These are phyloP conservation scores for Phlebiopsis flavidoalba DNA, from an alignment of 768 basidiomycete species.

Conservation along the genomic window DNA sequence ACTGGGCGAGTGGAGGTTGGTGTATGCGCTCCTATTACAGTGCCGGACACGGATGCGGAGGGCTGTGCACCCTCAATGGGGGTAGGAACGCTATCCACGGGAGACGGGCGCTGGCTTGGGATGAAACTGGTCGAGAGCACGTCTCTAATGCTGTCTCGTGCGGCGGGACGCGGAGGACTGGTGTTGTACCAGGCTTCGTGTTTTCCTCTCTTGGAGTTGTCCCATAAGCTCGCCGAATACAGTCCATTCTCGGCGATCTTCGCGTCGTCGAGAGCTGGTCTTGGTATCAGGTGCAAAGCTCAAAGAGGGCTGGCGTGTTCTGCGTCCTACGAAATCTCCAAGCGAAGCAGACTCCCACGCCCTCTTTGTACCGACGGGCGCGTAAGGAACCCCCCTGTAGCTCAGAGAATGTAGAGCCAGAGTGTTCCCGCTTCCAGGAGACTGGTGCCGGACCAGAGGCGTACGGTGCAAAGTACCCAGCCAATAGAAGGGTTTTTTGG, in stretches of 20 bases:
- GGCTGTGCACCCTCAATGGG: background rate
- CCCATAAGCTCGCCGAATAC: slow-evolving; percentile 71
- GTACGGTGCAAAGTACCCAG: slow-evolving; percentile 2
- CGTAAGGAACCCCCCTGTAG: background rate
- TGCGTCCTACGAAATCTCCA: background rate
- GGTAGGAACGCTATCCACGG: background rate
- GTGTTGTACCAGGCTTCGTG: background rate
- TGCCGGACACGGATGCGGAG: background rate
- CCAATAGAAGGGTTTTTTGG: background rate
- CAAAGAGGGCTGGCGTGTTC: background rate
- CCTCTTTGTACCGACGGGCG: background rate
- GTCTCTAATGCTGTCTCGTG: slow-evolving; percentile 4
- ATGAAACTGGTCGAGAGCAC: background rate
- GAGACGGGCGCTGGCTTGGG: background rate
- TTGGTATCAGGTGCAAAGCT: background rate
- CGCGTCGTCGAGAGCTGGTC: slow-evolving; percentile 10
- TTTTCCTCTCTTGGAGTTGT: slow-evolving; percentile 34
- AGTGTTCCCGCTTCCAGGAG: background rate
- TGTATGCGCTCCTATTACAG: background rate
- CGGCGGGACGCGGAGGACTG: background rate
- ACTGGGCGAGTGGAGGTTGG: background rate
- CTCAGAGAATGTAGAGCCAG: background rate
- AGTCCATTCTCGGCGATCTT: slow-evolving; percentile 41
- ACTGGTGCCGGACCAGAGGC: background rate
- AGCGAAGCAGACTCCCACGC: no score